A percentile compares a stretch with the other conserved stretches of the same genome.
These are phyloP conservation scores for Pythium myriotylum DNA, from an alignment of 352 stramenopile species.

Conservation along the genomic window DNA sequence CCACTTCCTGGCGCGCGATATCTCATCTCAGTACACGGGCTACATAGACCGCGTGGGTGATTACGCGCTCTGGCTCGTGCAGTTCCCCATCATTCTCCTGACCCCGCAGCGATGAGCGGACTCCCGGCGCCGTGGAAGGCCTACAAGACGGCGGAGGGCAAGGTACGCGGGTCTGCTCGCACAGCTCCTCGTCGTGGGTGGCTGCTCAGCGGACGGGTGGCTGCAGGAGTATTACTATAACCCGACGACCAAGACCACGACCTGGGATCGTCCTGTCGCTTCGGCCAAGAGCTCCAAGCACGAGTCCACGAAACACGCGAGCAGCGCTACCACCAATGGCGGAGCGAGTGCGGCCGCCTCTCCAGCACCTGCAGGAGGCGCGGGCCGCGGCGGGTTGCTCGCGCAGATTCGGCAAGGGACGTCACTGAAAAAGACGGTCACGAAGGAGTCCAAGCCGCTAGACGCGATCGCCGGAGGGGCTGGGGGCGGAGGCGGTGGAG, in stretches of 20 bases:
- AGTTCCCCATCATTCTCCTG: background rate
- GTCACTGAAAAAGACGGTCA: slow-evolving; percentile 79
- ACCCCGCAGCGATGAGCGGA: background rate
- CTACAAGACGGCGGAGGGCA: slow-evolving; percentile 88
- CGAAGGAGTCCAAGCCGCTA: slow-evolving; percentile 68
- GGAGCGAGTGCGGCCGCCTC: slow-evolving; percentile 4
- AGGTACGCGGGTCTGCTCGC: slow-evolving; percentile 43
- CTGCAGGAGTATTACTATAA: slow-evolving; percentile 91
- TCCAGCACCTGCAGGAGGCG: slow-evolving; percentile 27
- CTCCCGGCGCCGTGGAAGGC: slow-evolving; percentile 76
- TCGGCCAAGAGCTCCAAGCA: slow-evolving; percentile 30
- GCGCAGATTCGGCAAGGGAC: slow-evolving; percentile 74
- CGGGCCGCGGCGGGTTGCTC: slow-evolving; percentile 53
- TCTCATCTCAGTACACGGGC: slow-evolving; percentile 6
- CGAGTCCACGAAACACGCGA: slow-evolving; percentile 25
- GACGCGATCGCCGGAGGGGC: slow-evolving; percentile 28
- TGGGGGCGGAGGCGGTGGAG: slow-evolving; percentile 3
- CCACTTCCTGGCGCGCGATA: background rate
- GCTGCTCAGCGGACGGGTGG: background rate
- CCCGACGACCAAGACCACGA: slow-evolving; percentile 85
- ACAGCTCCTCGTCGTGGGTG: background rate
- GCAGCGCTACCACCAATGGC: slow-evolving; percentile 21
- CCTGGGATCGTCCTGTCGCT: slow-evolving; percentile 61
- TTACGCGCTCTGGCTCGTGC: background rate
- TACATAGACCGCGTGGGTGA: too few species aligned